Evolutionary conservation across 2,329 filamentous ascomycete genomes (phyloP), one percentile per base, ranked within the genome.

Genomic region (Ceratocystis albifundus): DNA sequence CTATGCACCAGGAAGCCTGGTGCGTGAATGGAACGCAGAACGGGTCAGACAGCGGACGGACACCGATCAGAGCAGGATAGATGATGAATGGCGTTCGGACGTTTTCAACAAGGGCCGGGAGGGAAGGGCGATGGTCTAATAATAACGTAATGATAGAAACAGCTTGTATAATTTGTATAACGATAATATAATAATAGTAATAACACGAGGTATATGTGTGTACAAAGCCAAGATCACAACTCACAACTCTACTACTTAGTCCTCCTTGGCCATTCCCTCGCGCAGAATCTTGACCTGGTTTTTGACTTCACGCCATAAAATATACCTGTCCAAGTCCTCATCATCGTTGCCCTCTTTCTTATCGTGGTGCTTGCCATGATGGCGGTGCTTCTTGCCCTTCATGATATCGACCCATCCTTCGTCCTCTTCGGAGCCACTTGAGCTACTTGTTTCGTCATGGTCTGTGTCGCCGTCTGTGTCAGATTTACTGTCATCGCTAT

Each of bases 1-100:
- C 1, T 96, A 96, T 76, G 87, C 93, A 0, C 93, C 93, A 0
- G 92, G 90, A 0, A 96, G 91, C 74, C 78, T 96, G 30, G 88
- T 94, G 64, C 91, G 89, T 76, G 75, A 96, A n/a, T 96, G 90
- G 90, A 84, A 93, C 70, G 87, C 91, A 70, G 88, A 96, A 76
- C 90, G 84, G 0, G 76, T 79, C 25, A 79, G 80, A 69, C 90
- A 89, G 0, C 80, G 80, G 22, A 88, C 95, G 74, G 81, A 85
- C 50, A 84, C 96, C 46, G 85, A 92, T 70, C 88, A 93, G 70
- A 86, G 85, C 72, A 83, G 86, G 66, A 78, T 78, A 61, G 85
- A 82, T 17, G 85, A 82, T 17, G 88, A 88, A 0, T 96, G 91
- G 91, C 82, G 88, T 70, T 96, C 53, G 2, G 64, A 65, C 48